These are phyloP conservation scores for Trichoderma brevicompactum DNA, from an alignment of 2,329 filamentous ascomycete species.

Conservation along the genomic window DNA sequence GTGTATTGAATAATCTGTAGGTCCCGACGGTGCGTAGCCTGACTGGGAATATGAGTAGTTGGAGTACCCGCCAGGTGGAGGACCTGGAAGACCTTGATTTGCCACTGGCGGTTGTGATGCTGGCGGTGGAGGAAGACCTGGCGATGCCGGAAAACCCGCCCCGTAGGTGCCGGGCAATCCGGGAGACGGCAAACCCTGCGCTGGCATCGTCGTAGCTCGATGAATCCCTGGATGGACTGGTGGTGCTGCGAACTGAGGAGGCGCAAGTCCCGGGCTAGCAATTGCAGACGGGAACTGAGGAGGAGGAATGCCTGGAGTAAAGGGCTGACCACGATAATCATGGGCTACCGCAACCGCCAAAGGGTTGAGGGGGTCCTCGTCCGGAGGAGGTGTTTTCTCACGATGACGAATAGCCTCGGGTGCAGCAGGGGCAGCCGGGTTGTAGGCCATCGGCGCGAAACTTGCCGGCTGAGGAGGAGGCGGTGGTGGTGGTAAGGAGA, in stretches of 20 bases:
- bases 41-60: constrained; percentile 53
- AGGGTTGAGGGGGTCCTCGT: constrained; percentile 64
- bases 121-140: constrained; percentile 47
- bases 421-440: constrained; percentile 76
- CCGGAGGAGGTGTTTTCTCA: constrained; percentile 79
- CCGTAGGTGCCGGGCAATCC: constrained; percentile 51
- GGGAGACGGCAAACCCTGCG: constrained; percentile 46
- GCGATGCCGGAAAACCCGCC: constrained; percentile 51
- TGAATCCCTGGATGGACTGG: constrained; percentile 52
- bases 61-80: constrained; percentile 60
- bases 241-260: constrained; percentile 48
- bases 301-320: constrained; percentile 57
- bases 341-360: constrained; percentile 61
- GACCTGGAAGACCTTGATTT: constrained; percentile 45
- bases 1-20: constrained; percentile 63
- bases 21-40: constrained; percentile 33
- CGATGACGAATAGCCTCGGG: constrained; percentile 73
- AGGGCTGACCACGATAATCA: constrained; percentile 59
- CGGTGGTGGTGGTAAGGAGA: constrained; percentile 37
- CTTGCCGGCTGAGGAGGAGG: constrained; percentile 46
- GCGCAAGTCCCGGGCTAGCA: constrained; percentile 47
- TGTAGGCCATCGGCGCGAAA: constrained; percentile 73
- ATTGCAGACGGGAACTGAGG: constrained; percentile 51
- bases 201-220: constrained; percentile 56
- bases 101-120: constrained; percentile 42